Percentiles rank a stretch among this genome's conserved stretches.
Conservation (phyloP, 1,284 basidiomycete genomes). For the Meripilus lineatus region DNA sequence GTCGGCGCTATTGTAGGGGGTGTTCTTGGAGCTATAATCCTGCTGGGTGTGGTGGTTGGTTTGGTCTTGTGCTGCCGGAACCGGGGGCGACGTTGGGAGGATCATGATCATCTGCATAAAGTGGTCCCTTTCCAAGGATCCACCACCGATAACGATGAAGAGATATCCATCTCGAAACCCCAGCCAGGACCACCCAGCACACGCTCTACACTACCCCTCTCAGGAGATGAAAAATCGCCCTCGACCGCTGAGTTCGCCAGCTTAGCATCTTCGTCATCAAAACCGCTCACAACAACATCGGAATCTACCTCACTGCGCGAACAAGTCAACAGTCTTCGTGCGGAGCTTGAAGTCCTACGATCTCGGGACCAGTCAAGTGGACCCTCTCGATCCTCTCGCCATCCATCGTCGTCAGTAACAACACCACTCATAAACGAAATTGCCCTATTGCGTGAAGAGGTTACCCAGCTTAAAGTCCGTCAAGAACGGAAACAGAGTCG, state of each 20-base stretch:
- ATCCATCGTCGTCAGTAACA: background rate
- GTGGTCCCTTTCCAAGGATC: background rate
- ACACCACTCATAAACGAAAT: background rate
- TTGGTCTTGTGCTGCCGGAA: background rate
- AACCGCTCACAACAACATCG: too few relatives aligned
- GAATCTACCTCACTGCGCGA: background rate
- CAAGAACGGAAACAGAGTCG: background rate
- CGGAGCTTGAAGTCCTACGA: background rate
- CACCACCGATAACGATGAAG: background rate
- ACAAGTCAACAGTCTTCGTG: background rate
- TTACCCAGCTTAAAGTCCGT: background rate
- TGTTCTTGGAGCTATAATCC: background rate
- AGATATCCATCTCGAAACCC: background rate
- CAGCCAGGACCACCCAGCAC: background rate
- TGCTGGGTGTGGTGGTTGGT: background rate
- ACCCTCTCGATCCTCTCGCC: background rate
- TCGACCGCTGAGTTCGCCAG: background rate
- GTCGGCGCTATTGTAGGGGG: conserved; percentile 2
- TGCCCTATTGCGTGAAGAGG: background rate
- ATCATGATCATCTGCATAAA: background rate
- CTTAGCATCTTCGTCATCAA: too few relatives aligned
- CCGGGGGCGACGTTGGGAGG: background rate
- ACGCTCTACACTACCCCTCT: background rate
- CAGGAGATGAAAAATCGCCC: background rate
- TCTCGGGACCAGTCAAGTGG: background rate